phyloP scores from a whole-genome alignment of 2,329 filamentous ascomycete genomes.

The Pestalotiopsis sp. region DNA sequence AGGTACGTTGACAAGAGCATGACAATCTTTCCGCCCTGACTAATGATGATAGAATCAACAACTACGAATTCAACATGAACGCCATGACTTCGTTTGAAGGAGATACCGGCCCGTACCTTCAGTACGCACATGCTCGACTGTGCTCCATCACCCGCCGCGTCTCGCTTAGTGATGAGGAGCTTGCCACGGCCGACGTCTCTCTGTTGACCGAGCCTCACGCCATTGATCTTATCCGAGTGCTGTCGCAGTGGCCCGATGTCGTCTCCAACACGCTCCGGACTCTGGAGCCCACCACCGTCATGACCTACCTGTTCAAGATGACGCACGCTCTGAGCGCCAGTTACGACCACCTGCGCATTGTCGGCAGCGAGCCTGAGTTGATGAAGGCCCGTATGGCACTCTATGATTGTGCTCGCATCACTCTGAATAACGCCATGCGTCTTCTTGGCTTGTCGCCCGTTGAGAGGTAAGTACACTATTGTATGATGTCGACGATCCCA shows the following conservation, averaged over 20 bases:
- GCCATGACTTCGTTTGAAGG: conserved; percentile 75
- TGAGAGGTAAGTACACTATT: conserved; percentile 48
- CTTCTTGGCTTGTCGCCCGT: conserved; percentile 79
- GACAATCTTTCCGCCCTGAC: background rate
- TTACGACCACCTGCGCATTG: conserved; percentile 80
- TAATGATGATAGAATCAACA: conserved; percentile 38
- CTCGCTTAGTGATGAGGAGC: conserved; percentile 39
- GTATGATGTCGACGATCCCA: background rate
- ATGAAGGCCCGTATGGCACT: conserved; percentile 75
- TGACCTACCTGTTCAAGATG: conserved; percentile 68
- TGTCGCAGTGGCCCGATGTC: conserved; percentile 86
- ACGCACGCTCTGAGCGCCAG: conserved; percentile 78
- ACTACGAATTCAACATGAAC: conserved; percentile 68
- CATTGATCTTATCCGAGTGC: conserved; percentile 66
- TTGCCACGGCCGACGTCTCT: conserved; percentile 54
- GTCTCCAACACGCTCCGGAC: conserved; percentile 84
- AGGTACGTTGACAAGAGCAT: conserved; percentile 53
- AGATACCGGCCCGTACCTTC: conserved; percentile 73
- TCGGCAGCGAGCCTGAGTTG: conserved; percentile 75
- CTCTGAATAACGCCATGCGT: conserved; percentile 82
- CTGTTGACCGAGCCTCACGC: conserved; percentile 62
- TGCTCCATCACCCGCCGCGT: conserved; percentile 44
- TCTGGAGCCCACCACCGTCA: conserved; percentile 70
- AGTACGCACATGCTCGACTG: conserved; percentile 70
- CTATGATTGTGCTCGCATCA: conserved; percentile 75